Percentiles rank a stretch among this genome's conserved stretches.
These are phyloP conservation scores for Flammula alnicola DNA, from an alignment of 1,284 basidiomycete species.

Conservation along the genomic window DNA sequence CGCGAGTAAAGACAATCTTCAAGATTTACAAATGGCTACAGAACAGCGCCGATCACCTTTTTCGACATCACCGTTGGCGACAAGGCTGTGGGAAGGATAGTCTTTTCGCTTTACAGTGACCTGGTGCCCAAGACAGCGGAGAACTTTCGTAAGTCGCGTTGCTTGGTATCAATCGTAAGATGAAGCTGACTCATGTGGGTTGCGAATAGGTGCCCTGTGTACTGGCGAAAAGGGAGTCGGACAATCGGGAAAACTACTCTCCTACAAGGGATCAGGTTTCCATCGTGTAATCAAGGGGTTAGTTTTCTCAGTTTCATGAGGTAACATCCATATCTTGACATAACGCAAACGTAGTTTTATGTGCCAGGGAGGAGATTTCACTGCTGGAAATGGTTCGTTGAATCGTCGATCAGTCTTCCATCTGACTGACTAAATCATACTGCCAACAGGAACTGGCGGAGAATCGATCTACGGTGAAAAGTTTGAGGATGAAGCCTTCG, in stretches of 20 bases:
- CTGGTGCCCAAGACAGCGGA: conserved; percentile 88
- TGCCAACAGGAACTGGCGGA: conserved; percentile 80
- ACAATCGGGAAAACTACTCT: conserved; percentile 61
- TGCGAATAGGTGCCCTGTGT: conserved; percentile 77
- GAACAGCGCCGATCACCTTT: conserved; percentile 55
- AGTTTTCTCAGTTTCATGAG: conserved; percentile 26
- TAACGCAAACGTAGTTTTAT: conserved; percentile 61
- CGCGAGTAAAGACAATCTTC: too few species aligned
- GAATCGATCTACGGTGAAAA: conserved; percentile 95
- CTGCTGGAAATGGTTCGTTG: conserved; percentile 64
- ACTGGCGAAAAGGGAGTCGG: conserved; percentile 86
- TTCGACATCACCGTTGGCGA: conserved; percentile 87
- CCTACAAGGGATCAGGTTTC: conserved; percentile 82
- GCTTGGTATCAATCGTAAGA: neutral
- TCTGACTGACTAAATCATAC: neutral
- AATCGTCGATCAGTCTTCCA: neutral
- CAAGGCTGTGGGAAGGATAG: conserved; percentile 67
- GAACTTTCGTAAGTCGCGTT: conserved; percentile 76
- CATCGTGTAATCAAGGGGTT: conserved; percentile 91
- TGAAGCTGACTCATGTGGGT: conserved; percentile 3
- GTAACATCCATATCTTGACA: conserved; percentile 8
- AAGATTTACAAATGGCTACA: conserved; percentile 1
- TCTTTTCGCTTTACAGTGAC: conserved; percentile 79
- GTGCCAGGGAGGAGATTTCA: conserved; percentile 80
- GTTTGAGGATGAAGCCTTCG: conserved; percentile 91